These are phyloP conservation scores for Mycena pura DNA, from an alignment of 768 basidiomycete species.

Conservation along the genomic window DNA sequence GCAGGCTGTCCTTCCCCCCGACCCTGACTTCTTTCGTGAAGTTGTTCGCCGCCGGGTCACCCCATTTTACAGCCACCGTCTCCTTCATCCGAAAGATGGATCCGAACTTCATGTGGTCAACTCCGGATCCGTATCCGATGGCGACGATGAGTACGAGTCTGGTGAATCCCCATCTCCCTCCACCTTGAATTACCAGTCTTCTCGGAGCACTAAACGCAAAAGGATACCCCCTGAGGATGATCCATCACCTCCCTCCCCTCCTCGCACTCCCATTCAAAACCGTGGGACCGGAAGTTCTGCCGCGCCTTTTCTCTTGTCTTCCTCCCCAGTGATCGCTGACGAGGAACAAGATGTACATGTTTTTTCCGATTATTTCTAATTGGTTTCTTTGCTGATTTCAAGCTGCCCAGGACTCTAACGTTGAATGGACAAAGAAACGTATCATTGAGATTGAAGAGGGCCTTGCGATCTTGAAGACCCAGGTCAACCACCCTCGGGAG, in stretches of 20 bases:
- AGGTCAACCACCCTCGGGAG: not conserved
- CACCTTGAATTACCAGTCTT: too few species aligned
- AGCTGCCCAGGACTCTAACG: not conserved
- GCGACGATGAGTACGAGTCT: conserved; percentile 12
- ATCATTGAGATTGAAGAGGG: not conserved
- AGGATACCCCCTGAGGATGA: too few species aligned
- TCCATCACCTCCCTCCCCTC: too few species aligned
- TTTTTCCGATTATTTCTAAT: not conserved
- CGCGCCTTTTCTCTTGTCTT: not conserved
- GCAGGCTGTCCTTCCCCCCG: conserved; percentile 21
- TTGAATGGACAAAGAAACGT: not conserved
- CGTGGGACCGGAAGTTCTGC: not conserved
- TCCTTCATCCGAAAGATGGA: not conserved
- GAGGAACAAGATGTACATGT: not conserved
- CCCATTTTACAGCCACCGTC: conserved; percentile 25
- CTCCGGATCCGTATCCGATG: conserved; percentile 20
- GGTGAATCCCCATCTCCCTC: conserved; percentile 13
- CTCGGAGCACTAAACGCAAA: too few species aligned
- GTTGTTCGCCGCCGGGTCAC: conserved; percentile 19
- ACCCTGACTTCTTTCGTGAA: conserved; percentile 12
- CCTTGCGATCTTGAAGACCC: not conserved
- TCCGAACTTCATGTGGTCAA: not conserved
- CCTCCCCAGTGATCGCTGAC: not conserved
- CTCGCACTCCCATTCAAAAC: not conserved
- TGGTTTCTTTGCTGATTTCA: not conserved